These are phyloP conservation scores for Lagenaria siceraria DNA, from an alignment of 306 rosid genomes.

Conservation along the genomic window DNA sequence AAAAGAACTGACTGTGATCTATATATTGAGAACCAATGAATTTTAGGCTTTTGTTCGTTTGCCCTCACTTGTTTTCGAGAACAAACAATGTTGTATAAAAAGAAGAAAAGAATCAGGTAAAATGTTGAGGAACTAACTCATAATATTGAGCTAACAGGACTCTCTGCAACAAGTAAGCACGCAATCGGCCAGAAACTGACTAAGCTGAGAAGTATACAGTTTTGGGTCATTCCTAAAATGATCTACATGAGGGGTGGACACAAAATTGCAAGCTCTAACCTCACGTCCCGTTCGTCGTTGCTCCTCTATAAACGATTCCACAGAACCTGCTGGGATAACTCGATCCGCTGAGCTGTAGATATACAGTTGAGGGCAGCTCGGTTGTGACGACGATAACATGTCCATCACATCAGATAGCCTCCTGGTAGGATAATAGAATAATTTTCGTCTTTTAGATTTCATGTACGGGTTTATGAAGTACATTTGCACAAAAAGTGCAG, in stretches of 20 bases:
- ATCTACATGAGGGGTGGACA: conserved; percentile 92
- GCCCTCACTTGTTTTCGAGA: neutral
- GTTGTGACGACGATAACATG: conserved; percentile 60
- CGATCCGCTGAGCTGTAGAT: conserved; percentile 87
- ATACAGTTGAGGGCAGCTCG: conserved; percentile 83
- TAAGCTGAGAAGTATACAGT: conserved; percentile 69
- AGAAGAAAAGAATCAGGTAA: conserved; percentile 11
- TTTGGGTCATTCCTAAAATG: conserved; percentile 87
- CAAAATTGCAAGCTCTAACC: conserved; percentile 90
- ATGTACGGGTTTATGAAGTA: neutral
- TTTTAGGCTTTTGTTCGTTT: neutral
- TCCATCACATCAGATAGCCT: conserved; percentile 80
- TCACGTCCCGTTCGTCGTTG: conserved; percentile 70
- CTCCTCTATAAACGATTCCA: conserved; percentile 69
- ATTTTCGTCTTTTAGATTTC: neutral
- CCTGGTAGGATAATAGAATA: conserved; percentile 30
- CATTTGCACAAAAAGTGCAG: neutral
- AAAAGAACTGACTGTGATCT: neutral
- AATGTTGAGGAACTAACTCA: neutral
- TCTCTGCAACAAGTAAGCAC: conserved; percentile 41
- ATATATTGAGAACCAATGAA: neutral
- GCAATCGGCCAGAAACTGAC: conserved; percentile 67
- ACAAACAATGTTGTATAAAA: neutral
- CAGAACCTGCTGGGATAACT: conserved; percentile 75
- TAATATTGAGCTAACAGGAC: conserved; percentile 10